Evolutionary conservation across 352 stramenopile genomes (phyloP), one percentile per base, ranked within the genome.

Genomic region (Chrysophaeum taylorii): DNA sequence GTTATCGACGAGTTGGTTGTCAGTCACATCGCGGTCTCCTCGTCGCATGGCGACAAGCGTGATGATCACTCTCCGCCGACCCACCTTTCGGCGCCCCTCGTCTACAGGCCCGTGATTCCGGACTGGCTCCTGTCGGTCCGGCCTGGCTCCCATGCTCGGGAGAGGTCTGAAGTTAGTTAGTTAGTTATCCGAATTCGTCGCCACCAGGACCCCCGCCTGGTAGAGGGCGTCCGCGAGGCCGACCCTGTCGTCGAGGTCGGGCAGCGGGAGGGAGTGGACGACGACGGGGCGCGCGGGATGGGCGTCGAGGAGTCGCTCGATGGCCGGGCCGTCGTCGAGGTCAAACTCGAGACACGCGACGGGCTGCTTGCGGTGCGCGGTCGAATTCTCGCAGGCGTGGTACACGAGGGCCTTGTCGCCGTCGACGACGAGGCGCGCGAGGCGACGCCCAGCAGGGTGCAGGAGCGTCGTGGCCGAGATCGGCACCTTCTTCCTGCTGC

Each of bases 261-360:
- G 66, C 53, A 81, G 77, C 0, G 72, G 72, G n/a, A 82, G 66
- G 14, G 78, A 63, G 5, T 23, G 53, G 29, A 82, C 66, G 18
- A 43, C 33, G 5, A 81, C 70, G 29, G 72, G 42, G 18, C 64
- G 54, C 31, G 57, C 31, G 23, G 77, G 73, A 50, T 81, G 81
- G 21, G 77, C 67, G 31, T 54, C 48, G n/a, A 93, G 70, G 0
- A 92, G 70, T 52, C 80, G 75, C 70, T 93, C 87, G 29, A 93
- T 73, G 12, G 86, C 81, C 16, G 81, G 82, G 16, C 80, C 84
- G 72, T 88, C 82, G 66, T 88, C 82, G 12, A 85, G 69, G 72
- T 93, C 87, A 71, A 92, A 93, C 74, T 93, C 86, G 74, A 93
- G 72, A 21, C 85, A 82, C 68, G 76, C 83, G 41, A 89, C 72